Percentiles rank a stretch among this genome's conserved stretches.
These are phyloP conservation scores for Helminthosporium solani DNA, from an alignment of 2,329 filamentous ascomycete genomes.

Conservation along the genomic window DNA sequence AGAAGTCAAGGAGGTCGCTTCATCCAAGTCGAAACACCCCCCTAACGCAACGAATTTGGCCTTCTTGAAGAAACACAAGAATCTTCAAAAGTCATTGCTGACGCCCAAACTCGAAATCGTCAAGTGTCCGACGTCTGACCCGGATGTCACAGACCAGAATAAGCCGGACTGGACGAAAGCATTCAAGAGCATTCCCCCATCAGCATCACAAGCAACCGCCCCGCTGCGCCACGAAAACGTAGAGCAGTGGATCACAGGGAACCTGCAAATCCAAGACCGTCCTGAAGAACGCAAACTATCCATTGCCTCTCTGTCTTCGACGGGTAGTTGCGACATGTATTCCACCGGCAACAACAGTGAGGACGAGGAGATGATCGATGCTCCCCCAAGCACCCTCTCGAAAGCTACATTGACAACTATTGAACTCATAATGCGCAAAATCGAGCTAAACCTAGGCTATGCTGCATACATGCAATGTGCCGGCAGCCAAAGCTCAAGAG, in stretches of 20 bases:
- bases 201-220: not conserved
- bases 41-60: conserved; percentile 2
- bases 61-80: conserved; percentile 11
- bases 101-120: conserved; percentile 6
- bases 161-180: conserved; percentile 1
- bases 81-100: not conserved
- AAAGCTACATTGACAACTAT: conserved; percentile 26
- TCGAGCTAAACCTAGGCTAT: conserved; percentile 28
- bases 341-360: conserved; percentile 30
- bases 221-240: conserved; percentile 19
- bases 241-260: conserved; percentile 28
- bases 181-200: conserved; percentile 1
- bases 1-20: conserved; percentile 6
- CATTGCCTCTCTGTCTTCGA: conserved; percentile 28
- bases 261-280: conserved; percentile 19
- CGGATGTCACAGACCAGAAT: not conserved
- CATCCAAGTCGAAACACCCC: not conserved
- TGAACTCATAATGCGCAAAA: conserved; percentile 30
- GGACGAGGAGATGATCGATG: conserved; percentile 15
- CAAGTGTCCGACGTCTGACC: conserved; percentile 5
- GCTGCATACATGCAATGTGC: conserved; percentile 28
- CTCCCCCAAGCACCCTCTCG: conserved; percentile 7
- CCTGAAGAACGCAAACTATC: conserved; percentile 28
- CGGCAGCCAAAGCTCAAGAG: conserved; percentile 11
- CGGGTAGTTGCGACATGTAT: conserved; percentile 33